Conservation (phyloP, 225 moss, liverwort and hornwort genomes). For the Takakia lepidozioides region DNA sequence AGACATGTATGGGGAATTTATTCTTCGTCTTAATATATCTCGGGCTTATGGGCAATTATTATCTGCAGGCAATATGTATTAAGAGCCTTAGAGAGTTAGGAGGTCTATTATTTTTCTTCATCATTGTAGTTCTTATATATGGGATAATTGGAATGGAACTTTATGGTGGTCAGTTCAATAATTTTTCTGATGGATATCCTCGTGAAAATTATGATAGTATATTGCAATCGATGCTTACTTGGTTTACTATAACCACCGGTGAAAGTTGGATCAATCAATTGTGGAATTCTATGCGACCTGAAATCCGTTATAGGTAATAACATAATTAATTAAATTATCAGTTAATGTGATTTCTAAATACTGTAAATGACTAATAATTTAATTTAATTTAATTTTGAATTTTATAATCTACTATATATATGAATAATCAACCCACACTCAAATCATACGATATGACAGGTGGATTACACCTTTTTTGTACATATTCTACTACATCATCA, state of each 20-base stretch:
- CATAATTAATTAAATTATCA: too few relatives aligned
- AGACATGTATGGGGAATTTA: background rate
- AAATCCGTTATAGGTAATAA: slow-evolving; percentile 52
- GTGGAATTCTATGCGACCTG: slow-evolving; percentile 78
- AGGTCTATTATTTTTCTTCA: slow-evolving; percentile 57
- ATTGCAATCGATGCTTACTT: slow-evolving; percentile 33
- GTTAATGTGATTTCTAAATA: too few relatives aligned
- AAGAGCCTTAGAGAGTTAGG: slow-evolving; percentile 55
- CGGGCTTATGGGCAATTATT: background rate
- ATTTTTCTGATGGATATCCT: slow-evolving; percentile 50
- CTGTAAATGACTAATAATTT: too few relatives aligned
- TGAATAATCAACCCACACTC: too few relatives aligned
- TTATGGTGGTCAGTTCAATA: slow-evolving; percentile 45
- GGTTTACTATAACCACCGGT: slow-evolving; percentile 74
- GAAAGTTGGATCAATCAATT: slow-evolving; percentile 85
- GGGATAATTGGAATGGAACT: slow-evolving; percentile 78
- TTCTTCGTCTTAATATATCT: background rate
- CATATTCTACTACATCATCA: slow-evolving; percentile 30
- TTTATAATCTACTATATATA: too few relatives aligned
- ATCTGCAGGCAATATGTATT: slow-evolving; percentile 47
- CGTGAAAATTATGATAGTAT: slow-evolving; percentile 77
- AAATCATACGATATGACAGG: slow-evolving; percentile 33
- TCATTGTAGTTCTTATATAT: slow-evolving; percentile 41
- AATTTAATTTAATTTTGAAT: too few relatives aligned
- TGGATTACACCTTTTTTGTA: slow-evolving; percentile 78